Conservation (phyloP, 768 basidiomycete genomes). For the Clathrus columnatus region DNA sequence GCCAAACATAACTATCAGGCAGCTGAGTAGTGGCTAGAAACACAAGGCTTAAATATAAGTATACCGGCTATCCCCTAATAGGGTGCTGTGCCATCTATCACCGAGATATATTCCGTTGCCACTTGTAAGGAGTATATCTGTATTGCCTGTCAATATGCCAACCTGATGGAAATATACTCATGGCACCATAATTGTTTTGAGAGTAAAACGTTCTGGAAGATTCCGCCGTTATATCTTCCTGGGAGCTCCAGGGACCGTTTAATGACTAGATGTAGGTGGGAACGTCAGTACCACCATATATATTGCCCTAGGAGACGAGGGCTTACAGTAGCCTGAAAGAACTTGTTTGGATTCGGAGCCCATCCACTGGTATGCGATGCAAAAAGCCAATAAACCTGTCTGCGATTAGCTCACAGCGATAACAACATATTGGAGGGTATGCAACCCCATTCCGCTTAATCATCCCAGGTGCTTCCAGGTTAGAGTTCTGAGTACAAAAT, state of each 20-base stretch:
- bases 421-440: conserved; percentile 5
- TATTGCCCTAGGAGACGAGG: not conserved
- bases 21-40: not conserved
- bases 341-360: conserved; percentile 57
- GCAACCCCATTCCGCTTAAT: conserved; percentile 46
- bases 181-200: conserved; percentile 45
- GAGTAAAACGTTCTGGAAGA: conserved; percentile 49
- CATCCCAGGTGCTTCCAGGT: conserved; percentile 54
- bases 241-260: conserved; percentile 45
- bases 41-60: not conserved
- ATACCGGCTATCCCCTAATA: conserved; percentile 42
- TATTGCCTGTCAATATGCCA: not conserved
- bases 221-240: conserved; percentile 46
- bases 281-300: not conserved
- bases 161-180: not conserved
- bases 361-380: conserved; percentile 49
- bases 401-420: not conserved
- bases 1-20: conserved; percentile 43
- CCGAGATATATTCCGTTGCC: conserved; percentile 52
- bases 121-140: conserved; percentile 31
- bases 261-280: conserved; percentile 32
- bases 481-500: conserved; percentile 31
- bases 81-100: conserved; percentile 48
- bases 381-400: conserved; percentile 47
- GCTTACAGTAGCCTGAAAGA: conserved; percentile 42